Conservation (phyloP, 2,329 filamentous ascomycete species). For the Scytalidium lignicola region DNA sequence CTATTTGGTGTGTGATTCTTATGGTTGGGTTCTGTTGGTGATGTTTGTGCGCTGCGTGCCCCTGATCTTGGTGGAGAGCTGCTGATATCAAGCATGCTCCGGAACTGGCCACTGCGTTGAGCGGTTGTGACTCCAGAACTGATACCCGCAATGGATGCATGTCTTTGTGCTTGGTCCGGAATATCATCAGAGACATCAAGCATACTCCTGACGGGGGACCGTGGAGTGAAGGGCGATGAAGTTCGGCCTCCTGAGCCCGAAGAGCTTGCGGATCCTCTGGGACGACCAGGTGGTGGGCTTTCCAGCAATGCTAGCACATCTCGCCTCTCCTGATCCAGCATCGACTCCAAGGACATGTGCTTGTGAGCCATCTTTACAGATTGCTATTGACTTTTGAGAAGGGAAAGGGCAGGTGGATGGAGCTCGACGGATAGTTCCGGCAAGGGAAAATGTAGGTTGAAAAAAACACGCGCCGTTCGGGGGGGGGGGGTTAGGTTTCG, state of each 20-base stretch:
- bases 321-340: conserved; percentile 70
- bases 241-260: conserved; percentile 35
- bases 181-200: conserved; percentile 50
- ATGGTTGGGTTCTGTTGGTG: conserved; percentile 37
- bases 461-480: too few relatives aligned
- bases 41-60: conserved; percentile 41
- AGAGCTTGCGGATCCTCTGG: conserved; percentile 25
- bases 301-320: conserved; percentile 69
- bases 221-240: conserved; percentile 51
- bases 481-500: too few relatives aligned
- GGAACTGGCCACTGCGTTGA: conserved; percentile 40
- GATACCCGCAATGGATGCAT: conserved; percentile 21
- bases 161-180: conserved; percentile 17
- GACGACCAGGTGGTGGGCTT: conserved; percentile 12
- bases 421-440: too few relatives aligned
- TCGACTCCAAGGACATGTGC: conserved; percentile 70
- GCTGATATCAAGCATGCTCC: conserved; percentile 60
- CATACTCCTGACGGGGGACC: conserved; percentile 66
- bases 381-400: background rate
- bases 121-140: conserved; percentile 31
- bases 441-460: too few relatives aligned
- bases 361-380: conserved; percentile 22
- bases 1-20: conserved; percentile 26
- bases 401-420: background rate
- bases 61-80: conserved; percentile 5